Evolutionary conservation across 257 asterid genomes (phyloP).

Genomic region (Nicotiana attenuata): DNA sequence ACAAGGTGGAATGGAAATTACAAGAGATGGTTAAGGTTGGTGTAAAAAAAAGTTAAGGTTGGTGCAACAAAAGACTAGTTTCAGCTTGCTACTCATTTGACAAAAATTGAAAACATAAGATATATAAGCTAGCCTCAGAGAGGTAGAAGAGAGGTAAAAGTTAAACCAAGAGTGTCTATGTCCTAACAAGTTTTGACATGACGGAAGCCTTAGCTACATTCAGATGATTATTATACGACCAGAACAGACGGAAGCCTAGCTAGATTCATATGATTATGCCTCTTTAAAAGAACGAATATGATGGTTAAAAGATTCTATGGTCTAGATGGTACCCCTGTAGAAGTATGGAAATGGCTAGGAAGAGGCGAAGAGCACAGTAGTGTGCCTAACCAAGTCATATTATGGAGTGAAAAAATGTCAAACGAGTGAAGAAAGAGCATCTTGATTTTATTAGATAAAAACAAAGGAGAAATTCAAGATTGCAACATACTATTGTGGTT

Average conservation of each 20-base stretch:
- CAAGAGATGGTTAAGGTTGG: neutral
- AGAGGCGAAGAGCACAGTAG: neutral
- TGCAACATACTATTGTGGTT: neutral
- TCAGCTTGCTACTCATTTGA: neutral
- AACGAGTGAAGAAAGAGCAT: neutral
- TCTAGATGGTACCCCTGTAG: neutral
- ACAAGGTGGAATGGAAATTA: neutral
- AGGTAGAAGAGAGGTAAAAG: neutral
- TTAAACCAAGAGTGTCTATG: neutral
- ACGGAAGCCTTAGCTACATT: neutral
- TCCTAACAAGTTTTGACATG: neutral
- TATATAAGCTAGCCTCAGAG: neutral
- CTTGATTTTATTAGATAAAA: neutral
- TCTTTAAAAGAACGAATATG: neutral
- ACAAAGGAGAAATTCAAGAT: neutral
- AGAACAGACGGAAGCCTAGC: neutral
- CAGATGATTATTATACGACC: neutral
- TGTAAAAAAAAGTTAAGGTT: neutral
- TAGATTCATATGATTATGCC: neutral
- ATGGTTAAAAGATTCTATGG: neutral
- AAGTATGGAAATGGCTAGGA: neutral
- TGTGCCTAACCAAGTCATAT: neutral
- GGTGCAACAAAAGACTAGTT: neutral
- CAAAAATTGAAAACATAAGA: neutral
- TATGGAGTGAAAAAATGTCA: neutral